Conservation (phyloP, 2,329 filamentous ascomycete genomes). For the Penicillium sp. region DNA sequence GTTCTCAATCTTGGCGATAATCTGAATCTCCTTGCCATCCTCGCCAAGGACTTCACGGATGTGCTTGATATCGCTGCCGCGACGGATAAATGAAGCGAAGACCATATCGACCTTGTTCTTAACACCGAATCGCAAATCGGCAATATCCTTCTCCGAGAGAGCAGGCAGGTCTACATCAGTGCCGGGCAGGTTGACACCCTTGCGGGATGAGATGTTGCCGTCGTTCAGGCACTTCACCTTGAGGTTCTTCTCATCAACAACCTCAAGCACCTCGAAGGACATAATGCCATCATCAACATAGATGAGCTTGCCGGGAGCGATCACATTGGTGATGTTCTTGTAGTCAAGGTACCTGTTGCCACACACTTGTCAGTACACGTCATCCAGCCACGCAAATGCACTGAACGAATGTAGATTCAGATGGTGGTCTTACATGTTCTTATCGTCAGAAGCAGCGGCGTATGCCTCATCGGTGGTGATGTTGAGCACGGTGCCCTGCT, state of each 20-base stretch:
- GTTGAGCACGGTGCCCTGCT: slow-evolving; percentile 75
- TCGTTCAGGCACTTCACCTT: slow-evolving; percentile 87
- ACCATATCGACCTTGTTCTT: slow-evolving; percentile 99
- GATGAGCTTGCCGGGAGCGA: slow-evolving; percentile 79
- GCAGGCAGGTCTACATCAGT: slow-evolving; percentile 97
- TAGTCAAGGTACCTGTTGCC: slow-evolving; percentile 80
- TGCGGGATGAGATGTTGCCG: slow-evolving; percentile 95
- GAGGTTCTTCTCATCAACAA: slow-evolving; percentile 82
- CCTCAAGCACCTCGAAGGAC: slow-evolving; percentile 82
- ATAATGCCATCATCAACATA: slow-evolving; percentile 98
- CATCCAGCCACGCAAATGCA: not conserved
- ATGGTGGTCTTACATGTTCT: slow-evolving; percentile 69
- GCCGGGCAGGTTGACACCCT: slow-evolving; percentile 98
- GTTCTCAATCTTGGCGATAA: slow-evolving; percentile 99
- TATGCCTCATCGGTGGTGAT: slow-evolving; percentile 95
- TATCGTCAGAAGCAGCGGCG: slow-evolving; percentile 68
- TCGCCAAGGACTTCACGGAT: slow-evolving; percentile 87
- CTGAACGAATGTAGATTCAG: not conserved
- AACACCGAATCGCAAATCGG: slow-evolving; percentile 86
- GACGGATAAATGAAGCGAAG: slow-evolving; percentile 96
- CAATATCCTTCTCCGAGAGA: slow-evolving; percentile 95
- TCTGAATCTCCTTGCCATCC: slow-evolving; percentile 92
- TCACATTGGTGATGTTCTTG: slow-evolving; percentile 99
- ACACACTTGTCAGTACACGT: slow-evolving; percentile 12
- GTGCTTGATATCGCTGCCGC: slow-evolving; percentile 80